These are phyloP conservation scores for Hymenoscyphus infarciens DNA, from an alignment of 2,329 filamentous ascomycete species.

Conservation along the genomic window DNA sequence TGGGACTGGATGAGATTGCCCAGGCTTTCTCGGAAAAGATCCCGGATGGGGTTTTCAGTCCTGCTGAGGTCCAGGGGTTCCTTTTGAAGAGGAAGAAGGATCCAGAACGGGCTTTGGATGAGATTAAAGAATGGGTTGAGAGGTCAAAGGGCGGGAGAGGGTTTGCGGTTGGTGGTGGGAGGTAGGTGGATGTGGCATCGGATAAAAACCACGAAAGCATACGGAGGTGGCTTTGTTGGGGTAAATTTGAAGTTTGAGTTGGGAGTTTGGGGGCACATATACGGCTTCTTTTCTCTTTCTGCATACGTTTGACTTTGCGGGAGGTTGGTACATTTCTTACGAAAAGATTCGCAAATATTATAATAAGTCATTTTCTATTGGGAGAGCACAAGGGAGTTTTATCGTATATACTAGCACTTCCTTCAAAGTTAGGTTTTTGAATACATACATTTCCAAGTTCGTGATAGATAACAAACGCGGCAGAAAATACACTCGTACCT, in stretches of 20 bases:
- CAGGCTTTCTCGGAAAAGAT: constrained; percentile 50
- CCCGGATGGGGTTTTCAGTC: constrained; percentile 49
- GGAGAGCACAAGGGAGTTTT: no score
- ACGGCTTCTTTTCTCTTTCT: no score
- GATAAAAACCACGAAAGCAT: background rate
- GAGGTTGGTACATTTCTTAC: no score
- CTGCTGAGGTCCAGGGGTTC: constrained; percentile 64
- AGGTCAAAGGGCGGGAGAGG: constrained; percentile 34
- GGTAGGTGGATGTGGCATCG: background rate
- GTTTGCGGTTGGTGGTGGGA: background rate
- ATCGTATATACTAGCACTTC: no score
- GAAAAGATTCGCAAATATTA: no score
- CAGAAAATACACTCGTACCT: no score
- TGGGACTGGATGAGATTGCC: constrained; percentile 41
- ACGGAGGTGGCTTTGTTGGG: background rate
- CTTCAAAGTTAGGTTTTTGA: no score
- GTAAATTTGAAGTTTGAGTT: background rate
- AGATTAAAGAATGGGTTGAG: constrained; percentile 52
- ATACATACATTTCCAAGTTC: no score
- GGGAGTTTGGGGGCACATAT: background rate
- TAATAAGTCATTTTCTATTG: no score
- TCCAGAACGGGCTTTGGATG: constrained; percentile 51
- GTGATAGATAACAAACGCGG: no score
- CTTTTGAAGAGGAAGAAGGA: constrained; percentile 59
- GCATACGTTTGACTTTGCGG: no score